Evolutionary conservation across 331 rosid genomes (phyloP).

Genomic region (Quercus tomentella): DNA sequence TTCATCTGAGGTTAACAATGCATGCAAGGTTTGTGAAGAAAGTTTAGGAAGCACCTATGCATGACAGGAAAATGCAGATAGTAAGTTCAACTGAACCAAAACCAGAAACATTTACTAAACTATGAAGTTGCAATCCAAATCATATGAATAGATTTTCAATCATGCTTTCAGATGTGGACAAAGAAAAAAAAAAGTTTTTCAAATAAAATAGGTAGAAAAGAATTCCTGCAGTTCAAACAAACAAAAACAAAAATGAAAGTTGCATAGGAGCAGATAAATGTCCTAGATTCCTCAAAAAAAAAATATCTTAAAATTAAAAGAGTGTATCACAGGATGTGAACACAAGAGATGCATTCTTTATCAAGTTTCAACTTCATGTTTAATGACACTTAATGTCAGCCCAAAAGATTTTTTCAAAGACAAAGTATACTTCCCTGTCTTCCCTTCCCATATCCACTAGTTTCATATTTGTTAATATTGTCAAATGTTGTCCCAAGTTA

Average conservation of each 20-base stretch:
- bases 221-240: not conserved
- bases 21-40: constrained; percentile 85
- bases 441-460: not conserved
- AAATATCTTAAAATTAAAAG: not conserved
- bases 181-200: not conserved
- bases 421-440: not conserved
- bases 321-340: not conserved
- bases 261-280: not conserved
- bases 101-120: not conserved
- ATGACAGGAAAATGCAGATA: not conserved
- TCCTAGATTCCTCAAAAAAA: not conserved
- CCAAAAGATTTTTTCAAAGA: not conserved
- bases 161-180: not conserved
- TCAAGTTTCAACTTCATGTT: not conserved
- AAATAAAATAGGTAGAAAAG: not conserved
- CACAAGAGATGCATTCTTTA: not conserved
- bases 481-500: not conserved
- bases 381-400: not conserved
- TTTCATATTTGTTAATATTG: not conserved
- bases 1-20: constrained; percentile 77
- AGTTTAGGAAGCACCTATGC: constrained; percentile 88
- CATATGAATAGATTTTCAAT: not conserved
- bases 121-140: not conserved
- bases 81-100: not conserved
- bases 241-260: not conserved